phyloP scores from a whole-genome alignment of 352 stramenopile genomes.

The Phytophthora sojae region DNA sequence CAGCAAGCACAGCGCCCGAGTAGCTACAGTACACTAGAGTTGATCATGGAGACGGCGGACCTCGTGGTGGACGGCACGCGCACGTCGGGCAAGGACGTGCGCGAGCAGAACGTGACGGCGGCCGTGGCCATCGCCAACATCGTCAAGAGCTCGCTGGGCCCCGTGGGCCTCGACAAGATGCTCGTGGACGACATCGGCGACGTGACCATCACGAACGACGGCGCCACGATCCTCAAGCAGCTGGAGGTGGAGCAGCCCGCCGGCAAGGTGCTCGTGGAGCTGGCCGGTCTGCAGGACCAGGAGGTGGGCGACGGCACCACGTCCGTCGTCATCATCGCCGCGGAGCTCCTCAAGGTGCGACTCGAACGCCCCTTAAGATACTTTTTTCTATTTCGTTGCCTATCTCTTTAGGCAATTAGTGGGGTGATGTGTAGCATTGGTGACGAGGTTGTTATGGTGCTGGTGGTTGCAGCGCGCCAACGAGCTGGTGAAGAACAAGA shows the following conservation, averaged over 20 bases:
- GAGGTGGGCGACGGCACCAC: slow-evolving; percentile 99
- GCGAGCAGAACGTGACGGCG: slow-evolving; percentile 97
- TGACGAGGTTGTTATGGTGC: not conserved
- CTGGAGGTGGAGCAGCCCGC: slow-evolving; percentile 99
- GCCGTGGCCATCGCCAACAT: slow-evolving; percentile 99
- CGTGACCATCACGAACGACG: slow-evolving; percentile 99
- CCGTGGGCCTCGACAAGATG: slow-evolving; percentile 99
- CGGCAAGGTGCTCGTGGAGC: slow-evolving; percentile 98
- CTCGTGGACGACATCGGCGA: slow-evolving; percentile 98
- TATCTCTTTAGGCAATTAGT: not conserved
- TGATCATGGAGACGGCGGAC: slow-evolving; percentile 73
- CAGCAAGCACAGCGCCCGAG: slow-evolving; percentile 20
- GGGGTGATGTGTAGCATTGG: not conserved
- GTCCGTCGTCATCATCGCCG: slow-evolving; percentile 98
- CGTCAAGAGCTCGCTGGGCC: slow-evolving; percentile 98
- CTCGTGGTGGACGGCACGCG: slow-evolving; percentile 92
- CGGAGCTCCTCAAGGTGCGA: slow-evolving; percentile 94
- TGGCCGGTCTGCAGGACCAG: slow-evolving; percentile 98
- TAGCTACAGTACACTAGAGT: not conserved
- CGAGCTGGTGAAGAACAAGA: slow-evolving; percentile 98
- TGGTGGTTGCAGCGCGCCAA: slow-evolving; percentile 87
- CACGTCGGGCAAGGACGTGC: slow-evolving; percentile 94
- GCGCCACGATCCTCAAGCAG: slow-evolving; percentile 99
- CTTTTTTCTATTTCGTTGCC: slow-evolving; percentile 4
- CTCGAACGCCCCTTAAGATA: slow-evolving; percentile 12